A percentile compares a stretch with the other conserved stretches of the same genome.
Evolutionary conservation across 176 grass and related monocot genomes (phyloP).

Genomic region (Oryza brachyantha): DNA sequence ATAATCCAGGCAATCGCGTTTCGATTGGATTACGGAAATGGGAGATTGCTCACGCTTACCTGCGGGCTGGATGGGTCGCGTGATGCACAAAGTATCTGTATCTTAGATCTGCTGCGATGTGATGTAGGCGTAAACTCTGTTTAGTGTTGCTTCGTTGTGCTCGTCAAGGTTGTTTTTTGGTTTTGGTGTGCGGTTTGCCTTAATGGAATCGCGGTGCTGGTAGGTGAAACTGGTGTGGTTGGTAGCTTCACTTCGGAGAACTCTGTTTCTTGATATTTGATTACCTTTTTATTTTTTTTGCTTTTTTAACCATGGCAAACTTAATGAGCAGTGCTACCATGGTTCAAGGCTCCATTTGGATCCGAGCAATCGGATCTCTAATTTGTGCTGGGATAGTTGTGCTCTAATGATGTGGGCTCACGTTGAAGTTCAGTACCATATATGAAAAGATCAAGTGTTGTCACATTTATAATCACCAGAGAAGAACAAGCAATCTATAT

Average conservation of each 20-base stretch:
- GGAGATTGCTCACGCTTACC: background rate
- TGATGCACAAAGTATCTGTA: background rate
- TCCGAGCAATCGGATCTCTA: background rate
- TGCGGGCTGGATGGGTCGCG: background rate
- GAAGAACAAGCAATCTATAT: background rate
- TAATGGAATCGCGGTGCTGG: background rate
- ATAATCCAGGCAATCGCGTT: background rate
- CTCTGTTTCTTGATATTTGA: background rate
- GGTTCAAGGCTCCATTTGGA: background rate
- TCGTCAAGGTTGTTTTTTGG: background rate
- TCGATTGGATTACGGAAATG: background rate
- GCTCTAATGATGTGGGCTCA: background rate
- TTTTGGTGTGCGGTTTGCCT: background rate
- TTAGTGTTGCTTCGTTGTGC: background rate
- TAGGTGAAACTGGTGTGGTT: background rate
- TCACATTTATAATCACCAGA: background rate
- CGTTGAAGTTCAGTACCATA: background rate
- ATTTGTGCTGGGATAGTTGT: background rate
- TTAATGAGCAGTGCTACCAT: background rate
- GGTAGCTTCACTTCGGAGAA: background rate
- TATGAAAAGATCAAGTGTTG: background rate
- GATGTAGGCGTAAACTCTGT: background rate
- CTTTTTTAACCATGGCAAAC: background rate
- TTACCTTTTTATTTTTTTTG: background rate
- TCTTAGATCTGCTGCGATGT: conserved; percentile 4